phyloP scores from a whole-genome alignment of 805 yeast genomes.

The Cyberlindnera lachancei region DNA sequence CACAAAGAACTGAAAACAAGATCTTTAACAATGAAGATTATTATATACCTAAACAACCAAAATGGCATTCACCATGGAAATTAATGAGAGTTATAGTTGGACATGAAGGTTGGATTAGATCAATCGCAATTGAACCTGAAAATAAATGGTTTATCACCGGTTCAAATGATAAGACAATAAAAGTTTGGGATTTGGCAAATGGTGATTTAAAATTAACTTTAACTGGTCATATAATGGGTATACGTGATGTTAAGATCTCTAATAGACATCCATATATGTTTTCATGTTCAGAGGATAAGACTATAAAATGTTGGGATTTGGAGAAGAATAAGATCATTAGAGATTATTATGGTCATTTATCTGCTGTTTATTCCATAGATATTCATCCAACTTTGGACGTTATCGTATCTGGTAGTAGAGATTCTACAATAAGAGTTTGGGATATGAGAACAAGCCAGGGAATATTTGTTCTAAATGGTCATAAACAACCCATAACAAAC shows the following conservation, averaged over 20 bases:
- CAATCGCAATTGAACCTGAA: slow-evolving; percentile 77
- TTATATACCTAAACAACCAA: slow-evolving; percentile 19
- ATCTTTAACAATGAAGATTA: no score
- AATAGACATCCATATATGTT: slow-evolving; percentile 80
- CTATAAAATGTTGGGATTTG: slow-evolving; percentile 93
- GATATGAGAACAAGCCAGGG: slow-evolving; percentile 78
- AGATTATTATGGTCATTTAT: slow-evolving; percentile 90
- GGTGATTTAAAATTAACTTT: slow-evolving; percentile 65
- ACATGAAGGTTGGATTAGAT: slow-evolving; percentile 88
- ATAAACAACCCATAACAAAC: slow-evolving; percentile 63
- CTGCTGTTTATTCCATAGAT: slow-evolving; percentile 79
- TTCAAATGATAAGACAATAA: slow-evolving; percentile 79
- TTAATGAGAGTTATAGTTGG: slow-evolving; percentile 72
- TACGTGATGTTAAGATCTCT: slow-evolving; percentile 69
- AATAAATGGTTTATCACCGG: slow-evolving; percentile 93
- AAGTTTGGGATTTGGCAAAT: slow-evolving; percentile 82
- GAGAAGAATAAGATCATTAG: slow-evolving; percentile 76
- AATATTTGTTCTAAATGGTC: slow-evolving; percentile 76
- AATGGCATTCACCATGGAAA: slow-evolving; percentile 63
- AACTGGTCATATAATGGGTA: slow-evolving; percentile 89
- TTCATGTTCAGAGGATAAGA: slow-evolving; percentile 88
- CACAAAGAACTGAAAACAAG: no score
- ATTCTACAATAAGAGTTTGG: slow-evolving; percentile 84
- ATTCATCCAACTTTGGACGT: slow-evolving; percentile 84
- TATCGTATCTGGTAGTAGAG: slow-evolving; percentile 83